Conservation (phyloP, 2,329 filamentous ascomycete species). For the Leptographium lundbergii region DNA sequence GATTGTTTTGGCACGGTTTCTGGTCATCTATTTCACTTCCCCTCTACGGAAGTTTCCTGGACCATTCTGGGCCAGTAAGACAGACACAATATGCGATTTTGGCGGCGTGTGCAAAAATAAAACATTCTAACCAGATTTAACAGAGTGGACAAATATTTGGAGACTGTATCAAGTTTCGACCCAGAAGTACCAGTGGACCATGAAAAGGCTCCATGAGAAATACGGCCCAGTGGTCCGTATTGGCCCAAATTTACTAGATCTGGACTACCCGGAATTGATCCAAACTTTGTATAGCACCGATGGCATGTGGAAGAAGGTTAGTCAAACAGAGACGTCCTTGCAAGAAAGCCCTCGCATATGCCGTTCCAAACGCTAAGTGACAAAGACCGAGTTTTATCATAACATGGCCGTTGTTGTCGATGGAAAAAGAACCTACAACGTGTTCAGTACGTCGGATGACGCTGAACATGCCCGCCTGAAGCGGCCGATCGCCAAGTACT, state of each 20-base stretch:
- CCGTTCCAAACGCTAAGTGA: background rate
- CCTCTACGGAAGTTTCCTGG: slow-evolving; percentile 12
- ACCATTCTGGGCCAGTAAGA: slow-evolving; percentile 11
- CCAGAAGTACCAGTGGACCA: slow-evolving; percentile 16
- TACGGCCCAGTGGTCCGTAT: slow-evolving; percentile 28
- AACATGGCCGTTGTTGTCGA: slow-evolving; percentile 13
- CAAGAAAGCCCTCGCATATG: slow-evolving; percentile 11
- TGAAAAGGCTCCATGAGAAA: slow-evolving; percentile 14
- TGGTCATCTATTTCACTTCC: slow-evolving; percentile 6
- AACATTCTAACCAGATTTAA: background rate
- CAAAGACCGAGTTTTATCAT: slow-evolving; percentile 4
- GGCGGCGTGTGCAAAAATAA: background rate
- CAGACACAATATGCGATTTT: background rate
- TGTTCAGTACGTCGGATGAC: slow-evolving; percentile 23
- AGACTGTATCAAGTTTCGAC: slow-evolving; percentile 2
- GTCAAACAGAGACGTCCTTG: slow-evolving; percentile 4
- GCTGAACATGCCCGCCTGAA: slow-evolving; percentile 21
- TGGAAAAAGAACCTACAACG: slow-evolving; percentile 22
- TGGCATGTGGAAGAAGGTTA: slow-evolving; percentile 9
- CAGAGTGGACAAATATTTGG: slow-evolving; percentile 17
- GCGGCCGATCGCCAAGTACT: slow-evolving; percentile 23
- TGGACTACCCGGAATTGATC: slow-evolving; percentile 24
- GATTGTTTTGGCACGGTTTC: background rate
- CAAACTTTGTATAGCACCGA: slow-evolving; percentile 24
- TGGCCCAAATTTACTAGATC: slow-evolving; percentile 24